These are phyloP conservation scores for Pelargonium myrrhifolium DNA, from an alignment of 441 rosid genomes.

Conservation along the genomic window DNA sequence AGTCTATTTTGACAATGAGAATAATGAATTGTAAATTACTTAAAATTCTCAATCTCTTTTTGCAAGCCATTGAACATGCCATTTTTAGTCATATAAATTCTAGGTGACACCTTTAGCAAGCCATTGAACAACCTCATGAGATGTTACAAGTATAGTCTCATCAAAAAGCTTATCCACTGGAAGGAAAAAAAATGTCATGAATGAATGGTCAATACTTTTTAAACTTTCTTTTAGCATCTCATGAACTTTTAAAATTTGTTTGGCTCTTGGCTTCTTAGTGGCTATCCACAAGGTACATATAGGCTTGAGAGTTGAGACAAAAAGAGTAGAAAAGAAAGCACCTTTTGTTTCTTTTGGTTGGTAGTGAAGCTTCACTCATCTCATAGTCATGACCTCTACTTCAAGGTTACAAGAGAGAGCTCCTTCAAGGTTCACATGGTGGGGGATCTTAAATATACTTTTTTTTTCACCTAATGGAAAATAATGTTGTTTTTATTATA, in stretches of 20 bases:
- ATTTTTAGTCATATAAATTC: no score
- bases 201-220: neutral
- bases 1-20: no score
- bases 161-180: conserved; percentile 1
- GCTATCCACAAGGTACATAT: conserved; percentile 1
- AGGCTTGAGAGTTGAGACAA: neutral
- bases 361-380: neutral
- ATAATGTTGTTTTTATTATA: neutral
- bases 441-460: neutral
- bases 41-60: no score
- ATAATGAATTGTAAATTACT: no score
- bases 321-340: neutral
- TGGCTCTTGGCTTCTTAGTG: neutral
- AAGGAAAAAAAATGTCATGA: neutral
- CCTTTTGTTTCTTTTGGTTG: neutral
- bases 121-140: no score
- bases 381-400: no score
- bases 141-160: neutral
- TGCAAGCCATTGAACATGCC: no score
- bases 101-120: no score
- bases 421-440: conserved; percentile 2
- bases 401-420: neutral
- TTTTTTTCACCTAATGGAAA: neutral
- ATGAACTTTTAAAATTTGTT: neutral
- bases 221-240: neutral